Percentiles rank a stretch among this genome's conserved stretches.
These are phyloP conservation scores for Sporobolomyces phaffii DNA, from an alignment of 768 basidiomycete genomes.

Conservation along the genomic window DNA sequence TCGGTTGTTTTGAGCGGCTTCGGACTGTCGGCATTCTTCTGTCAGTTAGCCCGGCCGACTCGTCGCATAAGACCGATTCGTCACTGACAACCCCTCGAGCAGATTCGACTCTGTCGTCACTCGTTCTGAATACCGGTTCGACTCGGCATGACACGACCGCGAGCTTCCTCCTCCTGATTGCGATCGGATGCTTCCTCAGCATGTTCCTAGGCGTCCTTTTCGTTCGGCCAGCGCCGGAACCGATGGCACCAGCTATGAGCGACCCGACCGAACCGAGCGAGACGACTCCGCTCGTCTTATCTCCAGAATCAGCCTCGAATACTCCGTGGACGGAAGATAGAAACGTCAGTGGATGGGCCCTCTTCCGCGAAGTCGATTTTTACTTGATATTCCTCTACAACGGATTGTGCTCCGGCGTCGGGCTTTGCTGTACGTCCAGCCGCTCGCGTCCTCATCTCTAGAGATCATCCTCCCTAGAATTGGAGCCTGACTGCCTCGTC, in stretches of 20 bases:
- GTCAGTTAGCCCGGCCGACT: not conserved
- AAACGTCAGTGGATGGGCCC: constrained; percentile 10
- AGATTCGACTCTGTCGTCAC: constrained; percentile 26
- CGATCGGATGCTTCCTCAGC: constrained; percentile 16
- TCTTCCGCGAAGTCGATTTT: constrained; percentile 20
- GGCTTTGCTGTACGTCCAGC: constrained; percentile 8
- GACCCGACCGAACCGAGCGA: not conserved
- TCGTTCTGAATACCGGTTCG: not conserved
- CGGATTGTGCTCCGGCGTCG: constrained; percentile 26
- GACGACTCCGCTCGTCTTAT: constrained; percentile 2
- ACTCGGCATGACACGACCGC: constrained; percentile 11
- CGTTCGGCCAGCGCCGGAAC: constrained; percentile 10
- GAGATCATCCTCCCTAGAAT: too few species aligned
- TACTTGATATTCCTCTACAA: constrained; percentile 28
- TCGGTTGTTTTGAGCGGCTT: constrained; percentile 25
- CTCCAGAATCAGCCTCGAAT: not conserved
- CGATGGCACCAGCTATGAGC: not conserved
- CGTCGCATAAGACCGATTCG: not conserved
- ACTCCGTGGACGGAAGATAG: not conserved
- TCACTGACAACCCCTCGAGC: not conserved
- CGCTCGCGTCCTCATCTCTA: not conserved
- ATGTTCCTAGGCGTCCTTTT: constrained; percentile 23
- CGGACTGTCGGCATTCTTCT: constrained; percentile 34
- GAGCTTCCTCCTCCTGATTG: constrained; percentile 32
- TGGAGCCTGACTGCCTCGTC: too few species aligned